phyloP scores from a whole-genome alignment of 1,284 basidiomycete species.

The Ustilago trichophora region DNA sequence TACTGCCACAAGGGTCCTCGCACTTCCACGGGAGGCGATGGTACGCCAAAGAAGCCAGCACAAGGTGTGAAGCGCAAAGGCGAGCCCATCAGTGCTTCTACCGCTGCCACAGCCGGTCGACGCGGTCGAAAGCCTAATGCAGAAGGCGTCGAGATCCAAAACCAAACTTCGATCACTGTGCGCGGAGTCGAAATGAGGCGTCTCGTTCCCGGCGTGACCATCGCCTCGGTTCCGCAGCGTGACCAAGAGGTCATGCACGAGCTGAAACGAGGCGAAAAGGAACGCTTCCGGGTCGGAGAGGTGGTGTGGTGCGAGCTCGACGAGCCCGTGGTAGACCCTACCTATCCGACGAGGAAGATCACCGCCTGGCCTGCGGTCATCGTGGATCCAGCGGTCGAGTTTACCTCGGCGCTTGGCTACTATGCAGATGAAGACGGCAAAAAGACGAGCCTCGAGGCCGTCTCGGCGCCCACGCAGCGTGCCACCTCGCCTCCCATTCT shows the following conservation, averaged over 20 bases:
- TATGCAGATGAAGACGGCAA: constrained; percentile 5
- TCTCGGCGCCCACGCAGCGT: constrained; percentile 13
- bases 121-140: constrained; percentile 1
- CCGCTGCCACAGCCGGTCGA: constrained; percentile 11
- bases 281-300: constrained; percentile 50
- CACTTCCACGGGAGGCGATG: constrained; percentile 5
- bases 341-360: constrained; percentile 11
- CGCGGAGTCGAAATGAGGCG: constrained; percentile 34
- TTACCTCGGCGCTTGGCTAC: constrained; percentile 6
- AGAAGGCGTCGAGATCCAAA: background rate
- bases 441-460: constrained; percentile 20
- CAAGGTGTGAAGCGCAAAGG: constrained; percentile 22
- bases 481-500: constrained; percentile 12
- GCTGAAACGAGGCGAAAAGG: constrained; percentile 32
- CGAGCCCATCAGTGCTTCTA: constrained; percentile 16
- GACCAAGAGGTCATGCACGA: constrained; percentile 39
- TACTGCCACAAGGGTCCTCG: constrained; percentile 43
- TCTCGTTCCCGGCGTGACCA: constrained; percentile 34
- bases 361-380: constrained; percentile 41
- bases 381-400: constrained; percentile 22
- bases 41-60: constrained; percentile 12
- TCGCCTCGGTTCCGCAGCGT: constrained; percentile 36
- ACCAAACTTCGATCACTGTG: constrained; percentile 22
- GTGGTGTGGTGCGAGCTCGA: constrained; percentile 41
- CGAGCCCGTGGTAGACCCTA: constrained; percentile 32